Base-by-base conservation (phyloP, 1,284 basidiomycete genomes). In the Pseudozyma sp. region DNA sequence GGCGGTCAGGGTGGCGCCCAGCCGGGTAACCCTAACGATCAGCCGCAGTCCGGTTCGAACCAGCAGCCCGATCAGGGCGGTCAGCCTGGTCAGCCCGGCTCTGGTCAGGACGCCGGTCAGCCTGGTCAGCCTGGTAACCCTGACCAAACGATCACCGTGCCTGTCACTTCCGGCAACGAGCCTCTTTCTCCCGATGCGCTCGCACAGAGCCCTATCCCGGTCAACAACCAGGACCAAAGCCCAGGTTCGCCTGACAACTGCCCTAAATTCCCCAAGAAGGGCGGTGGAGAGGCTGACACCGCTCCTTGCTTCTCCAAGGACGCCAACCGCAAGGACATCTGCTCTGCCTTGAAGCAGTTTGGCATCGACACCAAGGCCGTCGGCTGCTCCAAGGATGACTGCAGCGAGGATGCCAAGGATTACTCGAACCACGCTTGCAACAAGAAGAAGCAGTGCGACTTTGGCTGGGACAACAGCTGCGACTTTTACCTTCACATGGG, bases 321-420 rank as follows among this genome's bases (percentile, higher is more conserved):
- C 3, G 59, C 63, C 17, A 52, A 39, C n/a, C 62, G 63, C 44
- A 63, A 69, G 66, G 55, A 74, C 40, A 54, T 69, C 59, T 74
- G 71, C 67, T 74, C 71, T 19, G 71, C 67, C 5, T 31, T 74
- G 51, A 74, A 74, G 67, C 59, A 63, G 59, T 62, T 73, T 33
- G 70, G 54, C 29, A 40, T 73, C 45, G 70, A 68, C 57, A 65
- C 65, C 51, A 34, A 57, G 35, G 14, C 39, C n/a, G 60, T 61
- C 4, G 61, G 57, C 30, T 73, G 65, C 57, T 47, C 60, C 2
- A 49, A 68, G 1, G 65, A 73, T 9, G 70, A 73, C 31, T 73
- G 65, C 65, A 46, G n/a, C 31, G 52, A 73, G 46, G 51, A 73
- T 14, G 44, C 52, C 42, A 73, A 68, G 60, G 70, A 73, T 49